Evolutionary conservation across 495 filamentous ascomycete species (phyloP).

Genomic region (Tuber melanosporum): DNA sequence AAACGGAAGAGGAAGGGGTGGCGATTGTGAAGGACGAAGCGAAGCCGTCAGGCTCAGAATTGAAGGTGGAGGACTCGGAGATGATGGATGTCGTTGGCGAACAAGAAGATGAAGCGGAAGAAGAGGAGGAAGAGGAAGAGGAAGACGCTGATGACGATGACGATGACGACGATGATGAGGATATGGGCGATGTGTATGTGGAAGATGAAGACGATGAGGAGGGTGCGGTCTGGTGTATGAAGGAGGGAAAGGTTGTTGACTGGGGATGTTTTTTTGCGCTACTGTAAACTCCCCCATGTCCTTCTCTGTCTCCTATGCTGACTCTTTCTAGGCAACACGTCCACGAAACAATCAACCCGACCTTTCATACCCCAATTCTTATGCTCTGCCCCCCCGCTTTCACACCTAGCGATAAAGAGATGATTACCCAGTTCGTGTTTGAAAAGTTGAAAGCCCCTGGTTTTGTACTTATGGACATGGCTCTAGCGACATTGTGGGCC

Average conservation of each 20-base stretch:
- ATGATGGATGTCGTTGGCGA: conserved; percentile 67
- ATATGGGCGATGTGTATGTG: conserved; percentile 55
- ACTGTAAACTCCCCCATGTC: conserved; percentile 44
- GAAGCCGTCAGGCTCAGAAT: conserved; percentile 6
- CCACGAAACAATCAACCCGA: conserved; percentile 75
- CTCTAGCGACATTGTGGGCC: conserved; percentile 74
- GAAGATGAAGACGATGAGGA: conserved; percentile 83
- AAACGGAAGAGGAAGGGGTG: conserved; percentile 19
- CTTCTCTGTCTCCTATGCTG: conserved; percentile 7
- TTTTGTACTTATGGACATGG: conserved; percentile 78
- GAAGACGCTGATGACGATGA: conserved; percentile 51
- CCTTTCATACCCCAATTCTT: conserved; percentile 88
- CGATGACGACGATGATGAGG: conserved; percentile 46
- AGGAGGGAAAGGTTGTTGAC: conserved; percentile 75
- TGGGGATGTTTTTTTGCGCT: conserved; percentile 90
- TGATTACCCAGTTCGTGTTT: conserved; percentile 83
- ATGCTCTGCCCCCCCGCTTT: conserved; percentile 80
- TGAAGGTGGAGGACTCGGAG: conserved; percentile 12
- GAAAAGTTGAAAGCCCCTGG: conserved; percentile 93
- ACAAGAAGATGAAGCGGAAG: conserved; percentile 44
- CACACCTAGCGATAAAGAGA: conserved; percentile 74
- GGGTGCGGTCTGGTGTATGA: conserved; percentile 81
- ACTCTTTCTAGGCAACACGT: conserved; percentile 56
- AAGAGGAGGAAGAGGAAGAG: conserved; percentile 60
- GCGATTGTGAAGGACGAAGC: conserved; percentile 42